Conservation (phyloP, 306 rosid genomes). For the Citrullus colocynthis region DNA sequence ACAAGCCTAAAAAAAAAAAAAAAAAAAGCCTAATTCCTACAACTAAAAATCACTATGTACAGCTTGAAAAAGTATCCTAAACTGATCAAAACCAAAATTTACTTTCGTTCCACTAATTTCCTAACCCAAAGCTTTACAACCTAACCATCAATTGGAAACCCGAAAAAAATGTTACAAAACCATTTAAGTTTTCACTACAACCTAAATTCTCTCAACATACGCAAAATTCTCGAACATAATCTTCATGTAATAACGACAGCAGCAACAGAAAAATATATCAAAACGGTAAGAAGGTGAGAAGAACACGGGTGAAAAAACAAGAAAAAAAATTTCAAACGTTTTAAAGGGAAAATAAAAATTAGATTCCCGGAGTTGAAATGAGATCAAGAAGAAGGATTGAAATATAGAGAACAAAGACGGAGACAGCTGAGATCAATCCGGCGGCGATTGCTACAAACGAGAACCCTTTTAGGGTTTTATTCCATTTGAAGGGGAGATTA, state of each 20-base stretch:
- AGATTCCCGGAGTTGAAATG: background rate
- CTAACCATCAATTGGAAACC: background rate
- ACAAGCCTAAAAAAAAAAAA: background rate
- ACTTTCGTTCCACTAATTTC: slow-evolving; percentile 10
- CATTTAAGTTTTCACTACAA: background rate
- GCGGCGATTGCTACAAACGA: slow-evolving; percentile 11
- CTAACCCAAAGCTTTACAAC: slow-evolving; percentile 4
- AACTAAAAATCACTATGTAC: slow-evolving; percentile 21
- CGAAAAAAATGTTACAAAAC: too few species aligned
- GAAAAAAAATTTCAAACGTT: background rate
- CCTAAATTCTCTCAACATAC: background rate
- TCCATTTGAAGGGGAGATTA: slow-evolving; percentile 5
- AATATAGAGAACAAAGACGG: background rate
- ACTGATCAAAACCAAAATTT: slow-evolving; percentile 22
- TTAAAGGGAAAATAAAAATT: background rate
- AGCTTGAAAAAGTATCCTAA: slow-evolving; percentile 18
- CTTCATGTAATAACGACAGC: background rate
- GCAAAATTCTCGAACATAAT: background rate
- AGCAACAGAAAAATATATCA: background rate
- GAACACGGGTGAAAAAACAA: background rate
- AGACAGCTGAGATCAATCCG: slow-evolving; percentile 10
- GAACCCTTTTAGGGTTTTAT: slow-evolving; percentile 18
- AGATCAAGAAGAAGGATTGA: background rate
- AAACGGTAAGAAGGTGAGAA: background rate
- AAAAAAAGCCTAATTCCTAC: slow-evolving; percentile 6